These are phyloP conservation scores for Porcisia hertigi DNA, from an alignment of 208 protist genomes.

Conservation along the genomic window DNA sequence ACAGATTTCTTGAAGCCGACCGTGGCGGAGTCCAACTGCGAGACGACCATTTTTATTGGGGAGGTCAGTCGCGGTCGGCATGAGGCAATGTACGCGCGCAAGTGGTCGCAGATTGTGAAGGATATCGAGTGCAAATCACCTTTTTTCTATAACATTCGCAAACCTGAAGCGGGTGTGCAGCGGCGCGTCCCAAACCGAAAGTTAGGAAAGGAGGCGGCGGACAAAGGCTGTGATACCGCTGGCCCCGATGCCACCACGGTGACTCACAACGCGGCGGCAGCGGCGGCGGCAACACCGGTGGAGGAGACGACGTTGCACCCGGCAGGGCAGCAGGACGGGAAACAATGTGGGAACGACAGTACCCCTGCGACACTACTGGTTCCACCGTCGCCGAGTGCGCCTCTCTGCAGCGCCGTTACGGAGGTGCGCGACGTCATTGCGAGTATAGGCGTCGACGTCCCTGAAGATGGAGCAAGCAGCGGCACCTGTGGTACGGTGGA, in stretches of 20 bases:
- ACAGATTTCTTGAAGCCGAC: slow-evolving; percentile 63
- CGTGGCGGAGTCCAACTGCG: slow-evolving; percentile 44
- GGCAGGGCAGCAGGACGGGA: background rate
- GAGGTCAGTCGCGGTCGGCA: slow-evolving; percentile 88
- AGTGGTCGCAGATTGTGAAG: slow-evolving; percentile 83
- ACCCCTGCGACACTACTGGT: background rate
- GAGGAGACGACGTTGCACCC: background rate
- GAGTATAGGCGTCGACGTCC: background rate
- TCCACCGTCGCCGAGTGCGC: background rate
- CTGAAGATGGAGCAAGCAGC: background rate
- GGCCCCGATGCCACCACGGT: background rate
- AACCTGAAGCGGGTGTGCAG: slow-evolving; percentile 84
- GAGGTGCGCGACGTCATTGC: background rate
- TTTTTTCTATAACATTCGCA: slow-evolving; percentile 89
- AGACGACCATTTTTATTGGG: slow-evolving; percentile 90
- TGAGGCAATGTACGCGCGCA: slow-evolving; percentile 82
- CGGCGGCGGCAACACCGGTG: background rate
- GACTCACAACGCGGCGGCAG: background rate
- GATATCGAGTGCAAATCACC: slow-evolving; percentile 80
- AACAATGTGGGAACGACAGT: background rate
- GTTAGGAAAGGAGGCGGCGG: background rate
- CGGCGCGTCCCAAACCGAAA: slow-evolving; percentile 39
- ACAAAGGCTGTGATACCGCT: background rate
- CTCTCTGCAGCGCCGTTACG: background rate
- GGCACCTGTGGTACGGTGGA: background rate